Base-by-base conservation (phyloP, 148 eudicot genomes). In the Nepenthes gracilis region DNA sequence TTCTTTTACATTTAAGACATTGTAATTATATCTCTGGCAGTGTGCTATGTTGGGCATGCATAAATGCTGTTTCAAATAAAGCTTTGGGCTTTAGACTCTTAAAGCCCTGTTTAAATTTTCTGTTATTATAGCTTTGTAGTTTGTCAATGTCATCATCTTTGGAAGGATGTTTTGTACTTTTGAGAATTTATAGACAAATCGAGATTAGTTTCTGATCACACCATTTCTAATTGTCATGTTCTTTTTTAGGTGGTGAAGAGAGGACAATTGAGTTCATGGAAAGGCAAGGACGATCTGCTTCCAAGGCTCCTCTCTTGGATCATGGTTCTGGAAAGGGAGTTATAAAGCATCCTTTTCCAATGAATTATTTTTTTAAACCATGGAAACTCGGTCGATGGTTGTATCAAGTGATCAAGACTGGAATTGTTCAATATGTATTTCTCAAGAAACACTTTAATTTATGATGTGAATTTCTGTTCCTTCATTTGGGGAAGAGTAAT, bases 371-470 rank as follows among this genome's bases (percentile, higher is more conserved):
- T 66, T 59, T 89, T 48, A 85, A 81, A 69, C 99, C 99, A 61
- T 94, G 99, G 99, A 81, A 65, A 74, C 80, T 94, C 68, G 90
- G 83, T 67, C 73, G 65, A 35, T 81, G 93, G 99, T 77, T 94
- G 72, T 94, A 81, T 79, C 90, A 86, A 85, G 84, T 89, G 63
- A 84, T 94, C 79, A 94, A 89, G 77, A 75, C 84, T 62, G 99
- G 97, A 73, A 85, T 94, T 72, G 91, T 94, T 68, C 99, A 94
- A 70, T 94, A 94, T 85, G 99, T 94, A 86, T 83, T 97, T 84
- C 65, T 48, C 40, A 47, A 45, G 64, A 58, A 61, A 54, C 65
- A 50, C 38, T 73, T 50, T 62, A 37, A 2, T 67, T 35, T 15
- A 9, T 71, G 55, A 66, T 74, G 32, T 54, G 1, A 32, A 35